Evolutionary conservation across 1,284 basidiomycete species (phyloP).

Genomic region (Rhodotorula sp.): DNA sequence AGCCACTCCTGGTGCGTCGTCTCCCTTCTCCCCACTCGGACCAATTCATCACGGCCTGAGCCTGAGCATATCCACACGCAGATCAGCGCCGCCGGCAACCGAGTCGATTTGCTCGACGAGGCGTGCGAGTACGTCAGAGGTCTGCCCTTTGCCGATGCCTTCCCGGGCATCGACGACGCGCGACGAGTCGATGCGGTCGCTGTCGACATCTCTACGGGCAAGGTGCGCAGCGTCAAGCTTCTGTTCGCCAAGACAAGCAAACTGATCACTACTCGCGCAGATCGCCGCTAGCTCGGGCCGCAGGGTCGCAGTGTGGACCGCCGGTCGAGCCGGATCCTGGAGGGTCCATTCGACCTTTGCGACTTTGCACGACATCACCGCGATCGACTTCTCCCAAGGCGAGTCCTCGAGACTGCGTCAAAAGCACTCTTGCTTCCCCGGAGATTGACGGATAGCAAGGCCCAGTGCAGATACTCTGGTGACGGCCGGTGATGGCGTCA

Average conservation of each 20-base stretch:
- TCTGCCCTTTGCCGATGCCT: conserved; percentile 31
- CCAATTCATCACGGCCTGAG: background rate
- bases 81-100: conserved; percentile 24
- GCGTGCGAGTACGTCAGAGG: conserved; percentile 20
- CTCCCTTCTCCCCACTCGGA: background rate
- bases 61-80: background rate
- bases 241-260: too few species aligned
- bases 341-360: conserved; percentile 73
- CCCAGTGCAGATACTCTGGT: conserved; percentile 26
- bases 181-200: conserved; percentile 33
- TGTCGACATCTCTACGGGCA: conserved; percentile 22
- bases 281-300: conserved; percentile 37
- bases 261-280: conserved; percentile 6
- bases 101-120: conserved; percentile 33
- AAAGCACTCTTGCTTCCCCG: background rate
- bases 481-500: conserved; percentile 21
- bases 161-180: conserved; percentile 9
- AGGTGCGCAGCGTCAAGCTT: conserved; percentile 8
- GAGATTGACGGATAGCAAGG: conserved; percentile 10
- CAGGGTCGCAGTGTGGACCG: conserved; percentile 37
- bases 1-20: conserved; percentile 6
- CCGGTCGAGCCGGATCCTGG: conserved; percentile 54
- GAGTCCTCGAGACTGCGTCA: background rate
- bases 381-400: conserved; percentile 68
- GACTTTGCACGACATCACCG: conserved; percentile 57